phyloP scores from a whole-genome alignment of 441 rosid species.

The Erodium chrysanthum region DNA sequence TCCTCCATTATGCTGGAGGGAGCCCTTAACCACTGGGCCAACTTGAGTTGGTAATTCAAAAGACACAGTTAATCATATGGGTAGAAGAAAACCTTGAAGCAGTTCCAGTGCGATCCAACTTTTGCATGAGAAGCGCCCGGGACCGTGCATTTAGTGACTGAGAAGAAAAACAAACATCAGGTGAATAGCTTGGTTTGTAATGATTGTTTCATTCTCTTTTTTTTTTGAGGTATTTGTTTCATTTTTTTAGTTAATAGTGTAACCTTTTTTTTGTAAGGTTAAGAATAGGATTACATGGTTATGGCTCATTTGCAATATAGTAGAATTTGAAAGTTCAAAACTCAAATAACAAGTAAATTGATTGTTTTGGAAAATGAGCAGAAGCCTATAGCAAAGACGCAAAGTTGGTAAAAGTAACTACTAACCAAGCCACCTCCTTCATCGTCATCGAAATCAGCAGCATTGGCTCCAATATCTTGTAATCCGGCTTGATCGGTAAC shows the following conservation, averaged over 20 bases:
- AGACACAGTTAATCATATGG: neutral
- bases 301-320: no score
- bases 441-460: slow-evolving; percentile 93
- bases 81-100: slow-evolving; percentile 47
- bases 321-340: no score
- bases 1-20: no score
- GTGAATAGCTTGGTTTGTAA: neutral
- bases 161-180: slow-evolving; percentile 9
- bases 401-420: slow-evolving; percentile 7
- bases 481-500: slow-evolving; percentile 74
- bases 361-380: no score
- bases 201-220: no score
- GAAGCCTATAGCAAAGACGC: neutral
- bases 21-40: no score
- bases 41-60: no score
- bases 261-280: no score
- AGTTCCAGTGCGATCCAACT: slow-evolving; percentile 81
- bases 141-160: slow-evolving; percentile 88
- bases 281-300: no score
- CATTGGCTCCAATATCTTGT: slow-evolving; percentile 53
- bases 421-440: slow-evolving; percentile 97
- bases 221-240: no score
- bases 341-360: no score
- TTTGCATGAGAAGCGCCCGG: slow-evolving; percentile 79
- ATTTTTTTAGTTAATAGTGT: no score